Percentiles rank a stretch among this genome's conserved stretches.
phyloP scores from a whole-genome alignment of 371 early-diverging fungal species.

The Mortierella sp. region DNA sequence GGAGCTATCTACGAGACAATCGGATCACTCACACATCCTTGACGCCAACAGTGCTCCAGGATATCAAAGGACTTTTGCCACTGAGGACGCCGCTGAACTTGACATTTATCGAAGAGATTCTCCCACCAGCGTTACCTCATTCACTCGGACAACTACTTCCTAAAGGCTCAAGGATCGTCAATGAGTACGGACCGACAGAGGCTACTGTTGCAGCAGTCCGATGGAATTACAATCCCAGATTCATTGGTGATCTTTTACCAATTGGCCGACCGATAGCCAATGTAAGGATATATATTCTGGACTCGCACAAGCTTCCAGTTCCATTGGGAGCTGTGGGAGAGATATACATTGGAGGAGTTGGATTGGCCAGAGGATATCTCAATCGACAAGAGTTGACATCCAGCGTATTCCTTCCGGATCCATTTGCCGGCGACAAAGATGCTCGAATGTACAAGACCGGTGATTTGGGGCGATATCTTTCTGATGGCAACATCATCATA shows the following conservation, averaged over 20 bases:
- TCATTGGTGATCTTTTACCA: constrained; percentile 1
- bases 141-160: too few species aligned
- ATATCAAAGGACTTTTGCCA: too few species aligned
- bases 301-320: constrained; percentile 3
- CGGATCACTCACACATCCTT: too few species aligned
- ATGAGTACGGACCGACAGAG: constrained; percentile 15
- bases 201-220: neutral
- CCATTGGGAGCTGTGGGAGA: constrained; percentile 44
- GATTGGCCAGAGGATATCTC: constrained; percentile 42
- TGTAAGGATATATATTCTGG: too few species aligned
- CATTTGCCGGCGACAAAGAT: neutral
- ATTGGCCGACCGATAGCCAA: neutral
- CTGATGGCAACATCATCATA: constrained; percentile 47
- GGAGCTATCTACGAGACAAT: neutral
- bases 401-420: constrained; percentile 13
- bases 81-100: too few species aligned
- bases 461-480: constrained; percentile 49
- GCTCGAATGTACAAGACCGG: constrained; percentile 55
- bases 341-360: too few species aligned
- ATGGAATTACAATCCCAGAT: neutral
- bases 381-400: constrained; percentile 32
- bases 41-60: too few species aligned
- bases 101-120: too few species aligned
- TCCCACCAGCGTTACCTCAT: too few species aligned
- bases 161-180: constrained; percentile 1